Evolutionary conservation across 192 early-diverging fungal species (phyloP), one percentile per base, ranked within the genome.

Genomic region (Coemansia sp.): DNA sequence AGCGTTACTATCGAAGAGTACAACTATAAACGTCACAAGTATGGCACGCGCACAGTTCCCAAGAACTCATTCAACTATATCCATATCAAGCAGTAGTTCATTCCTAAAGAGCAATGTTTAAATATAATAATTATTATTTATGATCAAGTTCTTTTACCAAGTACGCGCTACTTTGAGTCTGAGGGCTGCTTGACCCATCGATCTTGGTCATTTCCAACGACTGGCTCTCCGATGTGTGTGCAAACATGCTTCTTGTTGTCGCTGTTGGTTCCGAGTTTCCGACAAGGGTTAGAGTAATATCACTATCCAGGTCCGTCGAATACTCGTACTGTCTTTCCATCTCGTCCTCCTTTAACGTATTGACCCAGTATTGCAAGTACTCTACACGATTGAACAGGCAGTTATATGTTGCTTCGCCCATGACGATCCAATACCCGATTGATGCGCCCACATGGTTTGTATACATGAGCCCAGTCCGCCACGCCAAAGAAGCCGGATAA

Each of bases 341-440:
- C 0, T 65, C 68, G 57, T 77, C 80, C 25, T 74, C 69, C 31
- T 72, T 74, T 32, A 82, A 62, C 29, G 65, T 82, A 25, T 59
- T 51, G 34, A 82, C 65, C 80, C 80, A 82, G 39, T 74, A 69
- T 31, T 71, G 64, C 67, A 82, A 60, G 29, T 82, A 82, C 31
- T 69, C 75, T 39, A 68, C 72, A 8, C 75, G 65, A 17, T 82
- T 25, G 27, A 75, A 74, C 11, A 77, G 25, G 38, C 80, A 82
- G 19, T 74, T 69, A 44, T 74, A 77, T 3, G 75, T 77, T 4
- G 75, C 72, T 36, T 72, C 80, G 38, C 51, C 70, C 80, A 82
- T 82, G 23, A 82, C 45, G 0, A 76, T 62, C 80, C 80, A 82
- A 29, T 74, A 82, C 11, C 55, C 66, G 2, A 64, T 25, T 0